A percentile compares a stretch with the other conserved stretches of the same genome.
Evolutionary conservation across 805 yeast species (phyloP).

Genomic region (Kodamaea kaohsiungensis): DNA sequence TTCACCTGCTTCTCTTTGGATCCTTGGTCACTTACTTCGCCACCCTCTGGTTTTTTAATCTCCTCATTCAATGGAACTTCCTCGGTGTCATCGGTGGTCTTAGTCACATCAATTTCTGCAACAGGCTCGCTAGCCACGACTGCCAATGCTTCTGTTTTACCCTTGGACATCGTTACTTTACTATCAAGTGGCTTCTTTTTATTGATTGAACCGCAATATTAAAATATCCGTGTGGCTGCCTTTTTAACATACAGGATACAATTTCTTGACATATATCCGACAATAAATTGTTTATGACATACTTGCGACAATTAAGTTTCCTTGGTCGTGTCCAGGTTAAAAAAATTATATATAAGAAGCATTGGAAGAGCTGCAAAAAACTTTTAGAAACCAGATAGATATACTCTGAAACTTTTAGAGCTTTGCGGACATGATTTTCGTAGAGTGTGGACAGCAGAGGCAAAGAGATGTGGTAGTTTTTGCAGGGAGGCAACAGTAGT

Average conservation of each 20-base stretch:
- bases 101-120: conserved; percentile 34
- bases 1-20: conserved; percentile 5
- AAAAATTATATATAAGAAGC: neutral
- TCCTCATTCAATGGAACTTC: conserved; percentile 5
- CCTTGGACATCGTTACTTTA: conserved; percentile 14
- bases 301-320: too few relatives aligned
- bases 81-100: conserved; percentile 15
- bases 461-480: conserved; percentile 21
- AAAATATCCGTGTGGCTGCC: too few relatives aligned
- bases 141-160: conserved; percentile 22
- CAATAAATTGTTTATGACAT: too few relatives aligned
- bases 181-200: neutral
- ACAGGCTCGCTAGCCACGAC: conserved; percentile 39
- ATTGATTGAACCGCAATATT: too few relatives aligned
- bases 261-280: too few relatives aligned
- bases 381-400: neutral
- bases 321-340: too few relatives aligned
- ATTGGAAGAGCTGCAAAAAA: neutral
- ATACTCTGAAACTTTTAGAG: conserved; percentile 43
- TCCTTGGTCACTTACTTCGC: conserved; percentile 5
- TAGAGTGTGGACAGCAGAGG: conserved; percentile 52
- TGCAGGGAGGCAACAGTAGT: neutral
- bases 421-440: conserved; percentile 33
- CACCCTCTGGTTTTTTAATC: conserved; percentile 1
- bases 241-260: too few relatives aligned